Percentiles rank a stretch among this genome's conserved stretches.
These are phyloP conservation scores for Eucalyptus tenuipes DNA, from an alignment of 345 rosid genomes.

Conservation along the genomic window DNA sequence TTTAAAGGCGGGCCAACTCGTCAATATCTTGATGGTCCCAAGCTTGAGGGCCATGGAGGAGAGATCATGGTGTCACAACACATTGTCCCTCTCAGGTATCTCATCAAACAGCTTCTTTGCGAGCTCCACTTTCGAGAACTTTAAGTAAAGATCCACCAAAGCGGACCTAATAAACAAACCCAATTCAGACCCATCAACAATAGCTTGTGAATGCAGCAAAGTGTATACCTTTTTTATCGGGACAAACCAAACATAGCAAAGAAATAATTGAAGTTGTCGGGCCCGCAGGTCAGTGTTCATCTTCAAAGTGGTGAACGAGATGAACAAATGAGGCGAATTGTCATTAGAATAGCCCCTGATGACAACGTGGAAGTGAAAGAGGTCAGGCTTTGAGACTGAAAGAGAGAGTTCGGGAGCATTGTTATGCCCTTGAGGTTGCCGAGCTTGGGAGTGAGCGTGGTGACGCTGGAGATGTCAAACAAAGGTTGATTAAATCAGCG, in stretches of 20 bases:
- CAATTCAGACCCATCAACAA: slow-evolving; percentile 36
- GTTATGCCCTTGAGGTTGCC: slow-evolving; percentile 37
- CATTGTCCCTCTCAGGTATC: slow-evolving; percentile 43
- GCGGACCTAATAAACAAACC: slow-evolving; percentile 50
- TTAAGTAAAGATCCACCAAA: slow-evolving; percentile 39
- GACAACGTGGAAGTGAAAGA: slow-evolving; percentile 56
- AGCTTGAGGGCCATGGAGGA: neutral
- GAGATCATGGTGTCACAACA: slow-evolving; percentile 58
- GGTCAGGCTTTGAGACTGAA: slow-evolving; percentile 44
- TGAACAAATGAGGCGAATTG: slow-evolving; percentile 21
- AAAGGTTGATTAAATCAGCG: neutral
- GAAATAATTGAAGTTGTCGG: slow-evolving; percentile 41
- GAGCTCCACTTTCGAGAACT: slow-evolving; percentile 16
- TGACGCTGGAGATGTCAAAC: slow-evolving; percentile 28
- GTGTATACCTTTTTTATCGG: slow-evolving; percentile 23
- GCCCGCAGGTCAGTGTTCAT: slow-evolving; percentile 17
- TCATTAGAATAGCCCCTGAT: slow-evolving; percentile 37
- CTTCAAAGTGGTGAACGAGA: slow-evolving; percentile 27
- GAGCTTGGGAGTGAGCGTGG: slow-evolving; percentile 57
- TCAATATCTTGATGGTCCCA: neutral
- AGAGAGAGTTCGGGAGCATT: slow-evolving; percentile 40
- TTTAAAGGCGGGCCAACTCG: neutral
- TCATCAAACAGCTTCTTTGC: slow-evolving; percentile 49
- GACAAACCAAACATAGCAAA: slow-evolving; percentile 14
- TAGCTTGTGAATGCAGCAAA: slow-evolving; percentile 33